Base-by-base conservation (phyloP, 2,329 filamentous ascomycete species). In the Diaporthe australafricana region DNA sequence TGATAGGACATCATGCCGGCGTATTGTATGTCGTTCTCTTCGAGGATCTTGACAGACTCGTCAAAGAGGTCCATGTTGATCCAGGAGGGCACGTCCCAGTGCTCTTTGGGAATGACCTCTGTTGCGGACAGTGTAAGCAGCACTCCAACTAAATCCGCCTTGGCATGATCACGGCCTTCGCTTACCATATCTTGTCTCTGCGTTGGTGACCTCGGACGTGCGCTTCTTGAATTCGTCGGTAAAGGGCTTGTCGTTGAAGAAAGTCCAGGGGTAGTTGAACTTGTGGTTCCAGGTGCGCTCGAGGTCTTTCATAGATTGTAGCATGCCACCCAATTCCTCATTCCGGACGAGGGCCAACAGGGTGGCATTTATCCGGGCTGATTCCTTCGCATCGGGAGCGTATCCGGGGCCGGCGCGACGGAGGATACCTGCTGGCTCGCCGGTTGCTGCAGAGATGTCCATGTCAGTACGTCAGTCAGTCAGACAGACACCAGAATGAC, bases 251-350 rank as follows among this genome's bases (percentile, higher is more conserved):
- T 99, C 96, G 84, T 99, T 99, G 88, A 99, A 97, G 82, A 99
- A 99, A 11, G 95, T 98, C 94, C 96, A 99, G 0, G 96, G 96
- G 80, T 99, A 99, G 86, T 99, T 99, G 89, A 98, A 99, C 80
- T 99, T 99, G 87, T 90, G 87, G 79, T 99, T 99, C 95, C 95
- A 99, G 1, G 96, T 98, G 75, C 93, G 87, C 84, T 99, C 96
- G 73, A 99, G 87, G 79, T 99, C 96, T 70, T 84, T 84, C 94
- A 99, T 99, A 32, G 95, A 94, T 79, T 92, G 89, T 32, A 98
- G 86, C 86, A 99, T 93, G 57, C 92, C 93, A 27, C 90, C 84
- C 35, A 98, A 85, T 85, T 99, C 96, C 80, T 94, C 91, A 79
- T 99, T 99, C 74, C 96, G 92, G 70, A 99, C 96, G 47, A 99